Evolutionary conservation across 2,329 filamentous ascomycete species (phyloP).

Genomic region (Xylariaceae sp.): DNA sequence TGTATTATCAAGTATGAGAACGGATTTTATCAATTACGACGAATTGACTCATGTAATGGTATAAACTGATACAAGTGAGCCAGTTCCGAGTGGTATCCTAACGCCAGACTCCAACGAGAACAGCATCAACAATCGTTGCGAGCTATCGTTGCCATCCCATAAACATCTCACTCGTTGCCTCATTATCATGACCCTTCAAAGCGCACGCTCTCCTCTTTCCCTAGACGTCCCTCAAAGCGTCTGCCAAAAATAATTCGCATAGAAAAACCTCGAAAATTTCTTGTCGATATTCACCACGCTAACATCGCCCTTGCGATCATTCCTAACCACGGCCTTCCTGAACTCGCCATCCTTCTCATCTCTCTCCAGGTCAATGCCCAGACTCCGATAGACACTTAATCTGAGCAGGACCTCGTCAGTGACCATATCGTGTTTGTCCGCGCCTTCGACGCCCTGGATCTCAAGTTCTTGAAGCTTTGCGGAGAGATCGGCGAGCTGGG

Average conservation of each 20-base stretch:
- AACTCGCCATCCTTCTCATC: conserved; percentile 75
- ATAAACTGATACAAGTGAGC: conserved; percentile 1
- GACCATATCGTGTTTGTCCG: conserved; percentile 45
- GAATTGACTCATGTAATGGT: not conserved
- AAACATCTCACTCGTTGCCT: conserved; percentile 1
- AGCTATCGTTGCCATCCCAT: not conserved
- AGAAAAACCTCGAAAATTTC: conserved; percentile 87
- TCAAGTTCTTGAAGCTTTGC: conserved; percentile 78
- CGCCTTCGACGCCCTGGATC: conserved; percentile 74
- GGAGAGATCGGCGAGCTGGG: conserved; percentile 71
- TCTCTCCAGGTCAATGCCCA: conserved; percentile 84
- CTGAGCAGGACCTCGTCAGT: conserved; percentile 68
- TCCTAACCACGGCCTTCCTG: conserved; percentile 78
- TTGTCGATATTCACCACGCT: conserved; percentile 92
- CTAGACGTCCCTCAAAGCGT: conserved; percentile 54
- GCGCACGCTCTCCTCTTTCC: conserved; percentile 1
- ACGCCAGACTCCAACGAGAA: conserved; percentile 19
- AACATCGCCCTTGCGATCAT: conserved; percentile 82
- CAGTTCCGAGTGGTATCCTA: conserved; percentile 20
- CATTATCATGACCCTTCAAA: conserved; percentile 7
- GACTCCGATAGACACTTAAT: conserved; percentile 82
- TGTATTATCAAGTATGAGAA: not conserved
- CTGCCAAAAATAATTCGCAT: conserved; percentile 95
- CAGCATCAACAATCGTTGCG: conserved; percentile 8
- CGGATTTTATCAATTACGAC: not conserved